These are phyloP conservation scores for Mallotus repandus DNA, from an alignment of 441 rosid genomes.

Conservation along the genomic window DNA sequence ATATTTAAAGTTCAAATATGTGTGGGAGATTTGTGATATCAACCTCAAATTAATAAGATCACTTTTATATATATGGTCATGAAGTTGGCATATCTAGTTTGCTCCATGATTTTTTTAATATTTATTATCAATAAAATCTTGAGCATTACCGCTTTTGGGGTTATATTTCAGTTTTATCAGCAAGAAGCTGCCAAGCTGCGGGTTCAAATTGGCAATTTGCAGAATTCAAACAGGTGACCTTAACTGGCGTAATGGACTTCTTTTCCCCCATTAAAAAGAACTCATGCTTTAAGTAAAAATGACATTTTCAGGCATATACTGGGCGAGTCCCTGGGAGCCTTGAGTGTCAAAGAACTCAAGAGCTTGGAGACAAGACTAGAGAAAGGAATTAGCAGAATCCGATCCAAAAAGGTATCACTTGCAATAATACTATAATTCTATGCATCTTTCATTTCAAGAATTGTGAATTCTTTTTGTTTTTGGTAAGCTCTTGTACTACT, in stretches of 20 bases:
- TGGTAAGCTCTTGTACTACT: neutral
- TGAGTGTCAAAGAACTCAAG: slow-evolving; percentile 62
- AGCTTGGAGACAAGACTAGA: slow-evolving; percentile 71
- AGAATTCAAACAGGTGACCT: slow-evolving; percentile 66
- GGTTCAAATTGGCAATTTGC: slow-evolving; percentile 59
- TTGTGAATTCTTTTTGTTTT: neutral
- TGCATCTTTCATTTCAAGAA: neutral
- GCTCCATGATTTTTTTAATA: neutral
- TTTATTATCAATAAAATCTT: neutral
- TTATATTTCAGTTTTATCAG: slow-evolving; percentile 58
- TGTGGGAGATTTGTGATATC: neutral
- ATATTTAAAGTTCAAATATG: too few species aligned
- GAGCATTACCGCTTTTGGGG: neutral
- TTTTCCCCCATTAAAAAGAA: neutral
- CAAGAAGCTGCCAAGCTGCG: slow-evolving; percentile 83
- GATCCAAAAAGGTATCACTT: slow-evolving; percentile 73
- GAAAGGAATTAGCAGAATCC: slow-evolving; percentile 74
- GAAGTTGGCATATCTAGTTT: neutral
- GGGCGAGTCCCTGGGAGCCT: slow-evolving; percentile 63
- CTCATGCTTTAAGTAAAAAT: neutral
- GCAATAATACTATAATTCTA: neutral
- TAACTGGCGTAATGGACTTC: neutral
- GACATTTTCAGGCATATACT: slow-evolving; percentile 60
- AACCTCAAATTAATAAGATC: neutral
- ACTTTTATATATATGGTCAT: neutral